phyloP scores from a whole-genome alignment of 2,329 filamentous ascomycete species.

The Rugonectria rugulosa region DNA sequence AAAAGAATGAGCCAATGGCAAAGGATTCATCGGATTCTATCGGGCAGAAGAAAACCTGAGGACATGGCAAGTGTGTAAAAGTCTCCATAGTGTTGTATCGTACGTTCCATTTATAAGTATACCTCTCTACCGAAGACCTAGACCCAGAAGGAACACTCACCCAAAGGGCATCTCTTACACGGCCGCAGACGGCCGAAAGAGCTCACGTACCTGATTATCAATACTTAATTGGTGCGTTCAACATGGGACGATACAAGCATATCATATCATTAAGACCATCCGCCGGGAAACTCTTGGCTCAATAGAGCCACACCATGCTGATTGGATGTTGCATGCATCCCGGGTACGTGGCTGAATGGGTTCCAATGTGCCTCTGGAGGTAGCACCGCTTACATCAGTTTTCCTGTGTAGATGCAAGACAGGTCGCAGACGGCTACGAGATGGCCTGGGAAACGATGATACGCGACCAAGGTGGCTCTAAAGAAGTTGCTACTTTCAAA shows the following conservation, averaged over 20 bases:
- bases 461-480: too few relatives aligned
- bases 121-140: background rate
- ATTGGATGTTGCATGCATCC: conserved; percentile 1
- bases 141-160: background rate
- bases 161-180: background rate
- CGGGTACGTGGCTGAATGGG: conserved; percentile 3
- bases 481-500: too few relatives aligned
- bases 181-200: background rate
- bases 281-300: background rate
- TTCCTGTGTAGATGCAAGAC: too few relatives aligned
- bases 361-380: conserved; percentile 1
- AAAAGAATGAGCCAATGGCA: too few relatives aligned
- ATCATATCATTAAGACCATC: conserved; percentile 1
- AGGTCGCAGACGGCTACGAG: too few relatives aligned
- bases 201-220: background rate
- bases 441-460: too few relatives aligned
- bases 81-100: too few relatives aligned
- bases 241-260: background rate
- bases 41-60: too few relatives aligned
- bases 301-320: background rate
- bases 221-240: background rate
- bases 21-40: too few relatives aligned
- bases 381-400: too few relatives aligned
- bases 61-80: too few relatives aligned
- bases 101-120: too few relatives aligned